Evolutionary conservation across 257 asterid genomes (phyloP), one percentile per base, ranked within the genome.

Genomic region (Salvia miltiorrhiza): DNA sequence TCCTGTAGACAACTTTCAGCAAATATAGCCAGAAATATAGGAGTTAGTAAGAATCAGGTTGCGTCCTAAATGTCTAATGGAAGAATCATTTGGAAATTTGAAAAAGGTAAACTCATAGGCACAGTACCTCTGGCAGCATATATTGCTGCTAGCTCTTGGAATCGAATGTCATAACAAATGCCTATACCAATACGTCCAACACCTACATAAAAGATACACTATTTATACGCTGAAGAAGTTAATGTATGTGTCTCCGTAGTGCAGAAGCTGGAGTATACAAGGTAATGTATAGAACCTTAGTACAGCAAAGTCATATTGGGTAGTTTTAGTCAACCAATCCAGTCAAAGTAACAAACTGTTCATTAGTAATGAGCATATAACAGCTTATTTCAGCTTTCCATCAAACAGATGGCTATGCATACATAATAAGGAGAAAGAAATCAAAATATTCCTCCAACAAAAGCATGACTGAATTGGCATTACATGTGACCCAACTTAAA

Each of bases 161-260:
- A 90, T 39, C 83, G 87, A 78, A 90, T 88, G 80, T 90, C 97
- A 66, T 90, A 90, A 73, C 97, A 86, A 80, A 90, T 90, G 63
- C 97, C 97, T 59, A 88, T 82, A 48, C 95, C 97, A 74, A 90
- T 83, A 63, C 95, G 94, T 12, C 97, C 97, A 59, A 90, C 95
- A 70, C 84, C 97, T 90, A 78, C 81, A 78, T 49, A 71, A 50
- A 74, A 43, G 70, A 83, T 37, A 60, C 55, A 32, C 35, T 35
- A 20, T 52, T 72, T 68, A 79, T 21, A 58, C 63, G 62, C 62
- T 33, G 59, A 63, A 37, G 52, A 23, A 23, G 68, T 39, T 40
- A 52, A 40, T 13, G 9, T 40, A 41, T 6, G 26, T 16, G 28
- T 58, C n/a, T 68, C 73, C 24, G 55, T 24, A 67, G 50, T 54